Conservation (phyloP, 176 grass and related monocot genomes). For the Tuctoria greenei region DNA sequence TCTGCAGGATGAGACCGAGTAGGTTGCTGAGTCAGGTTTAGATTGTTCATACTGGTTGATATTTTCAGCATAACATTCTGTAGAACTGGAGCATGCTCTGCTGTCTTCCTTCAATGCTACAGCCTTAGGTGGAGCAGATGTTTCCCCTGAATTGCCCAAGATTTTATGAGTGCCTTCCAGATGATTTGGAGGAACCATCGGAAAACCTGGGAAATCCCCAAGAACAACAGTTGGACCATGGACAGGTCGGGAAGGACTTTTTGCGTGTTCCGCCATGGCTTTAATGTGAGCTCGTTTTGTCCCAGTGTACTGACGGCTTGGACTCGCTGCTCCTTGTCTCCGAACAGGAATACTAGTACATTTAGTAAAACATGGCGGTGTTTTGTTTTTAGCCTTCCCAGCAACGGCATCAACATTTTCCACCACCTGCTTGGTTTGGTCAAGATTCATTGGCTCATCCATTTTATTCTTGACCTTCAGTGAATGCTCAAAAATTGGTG, state of each 20-base stretch:
- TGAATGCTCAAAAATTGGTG: slow-evolving; percentile 67
- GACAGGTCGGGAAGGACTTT: slow-evolving; percentile 42
- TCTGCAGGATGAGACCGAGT: slow-evolving; percentile 34
- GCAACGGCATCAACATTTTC: slow-evolving; percentile 36
- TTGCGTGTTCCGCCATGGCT: slow-evolving; percentile 41
- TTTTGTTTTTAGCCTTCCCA: slow-evolving; percentile 50
- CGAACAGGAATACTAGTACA: slow-evolving; percentile 39
- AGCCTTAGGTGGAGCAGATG: slow-evolving; percentile 43
- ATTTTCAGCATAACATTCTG: slow-evolving; percentile 32
- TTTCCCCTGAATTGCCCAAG: slow-evolving; percentile 25
- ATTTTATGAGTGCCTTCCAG: slow-evolving; percentile 34
- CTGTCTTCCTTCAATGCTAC: slow-evolving; percentile 32
- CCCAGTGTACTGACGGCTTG: slow-evolving; percentile 43
- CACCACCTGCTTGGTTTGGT: slow-evolving; percentile 43
- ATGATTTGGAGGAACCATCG: slow-evolving; percentile 42
- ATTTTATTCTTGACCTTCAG: slow-evolving; percentile 45
- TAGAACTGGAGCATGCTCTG: slow-evolving; percentile 34
- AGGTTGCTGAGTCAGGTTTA: slow-evolving; percentile 46
- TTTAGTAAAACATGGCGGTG: slow-evolving; percentile 42
- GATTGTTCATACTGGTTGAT: slow-evolving; percentile 46
- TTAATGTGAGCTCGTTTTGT: slow-evolving; percentile 52
- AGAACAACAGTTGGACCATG: slow-evolving; percentile 28
- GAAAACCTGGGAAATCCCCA: slow-evolving; percentile 30
- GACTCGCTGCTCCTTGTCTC: slow-evolving; percentile 46
- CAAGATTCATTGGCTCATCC: slow-evolving; percentile 42